Evolutionary conservation across 2,329 filamentous ascomycete species (phyloP), one percentile per base, ranked within the genome.

Genomic region (Hypoxylon sp.): DNA sequence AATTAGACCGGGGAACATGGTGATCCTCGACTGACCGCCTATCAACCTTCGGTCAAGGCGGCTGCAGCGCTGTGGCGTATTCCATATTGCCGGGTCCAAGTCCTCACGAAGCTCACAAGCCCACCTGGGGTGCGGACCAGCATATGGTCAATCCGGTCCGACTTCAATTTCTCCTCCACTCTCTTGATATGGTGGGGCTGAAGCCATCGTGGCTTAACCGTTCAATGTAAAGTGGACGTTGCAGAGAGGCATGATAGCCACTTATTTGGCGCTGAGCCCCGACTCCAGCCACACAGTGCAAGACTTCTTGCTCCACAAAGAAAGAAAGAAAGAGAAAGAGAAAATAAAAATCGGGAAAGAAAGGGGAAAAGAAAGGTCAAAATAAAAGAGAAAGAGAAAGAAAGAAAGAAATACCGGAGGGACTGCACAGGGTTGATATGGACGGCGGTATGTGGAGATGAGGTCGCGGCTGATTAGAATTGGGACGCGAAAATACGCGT

Each of bases 301-400:
- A 67, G 59, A 59, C 60, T 67, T 64, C 46, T 64, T 64, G 60
- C 60, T 22, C 46, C 60, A 55, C 47, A 70, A 67, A 70, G 60
- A 67, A 70, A 70, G 60, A 67, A 70, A 70, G 67, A 70, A 67
- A 67, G 59, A 67, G 60, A 70, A 67, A 70, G 60, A 67, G 67
- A 62, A 70, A 70, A 70, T 62, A 64, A 64, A 70, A 62, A 59
- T 19, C 19, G 48, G 53, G 42, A 65, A 67, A 70, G 64, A 70
- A 65, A 67, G 48, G 64, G 58, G 44, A 63, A 67, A 67, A 70
- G 61, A 67, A 70, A 65, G 67, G 44, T 67, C 61, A 70, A 67
- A 65, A 59, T 48, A 67, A 67, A 70, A 67, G 67, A 70, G 60
- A 70, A 67, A 70, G 64, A 70, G 64, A 67, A 67, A 67, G 67